Base-by-base conservation (phyloP, 1,284 basidiomycete species). In the Boletus semigastroideus region DNA sequence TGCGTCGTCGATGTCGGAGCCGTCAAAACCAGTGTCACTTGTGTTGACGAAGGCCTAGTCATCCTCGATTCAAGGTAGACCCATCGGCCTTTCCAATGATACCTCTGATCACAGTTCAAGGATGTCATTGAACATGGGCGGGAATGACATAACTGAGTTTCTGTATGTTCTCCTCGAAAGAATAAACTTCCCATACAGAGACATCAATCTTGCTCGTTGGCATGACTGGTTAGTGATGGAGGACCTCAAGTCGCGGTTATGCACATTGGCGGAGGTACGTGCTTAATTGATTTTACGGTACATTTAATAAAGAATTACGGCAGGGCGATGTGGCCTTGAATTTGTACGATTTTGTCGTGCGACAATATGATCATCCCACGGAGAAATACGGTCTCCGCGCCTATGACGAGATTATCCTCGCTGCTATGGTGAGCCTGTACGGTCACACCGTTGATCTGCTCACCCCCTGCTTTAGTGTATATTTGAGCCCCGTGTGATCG, bases 1-100 rank as follows among this genome's bases (percentile, higher is more conserved):
- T 98, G 96, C 65, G 92, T 99, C 4, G 91, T 99, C 33, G 94
- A 99, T 66, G 86, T 99, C 49, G 97, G 97, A 11, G 89, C 95
- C 7, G 81, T 80, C 22, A 84, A 80, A 56, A 94, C 91, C 3
- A 92, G 84, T 57, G 84, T 99, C 47, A 86, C 94, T 0, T 98
- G 96, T 64, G 90, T 99, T 8, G 97, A 99, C 58, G 97, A 99
- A 64, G 97, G 97, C 1, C 70, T 96, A 46, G 83, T 99, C 14
- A 74, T 95, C 25, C 70, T 88, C 3, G 97, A 99, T 60, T 94
- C 93, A 4, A 83, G 96, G 93, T 91, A 61, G 71, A 28, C 12
- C 30, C 27, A 34, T 48, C 46, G n/a, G 11, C 6, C 22, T 36
- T 36, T 46, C 37, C 36, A 17, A 36, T n/a, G 44, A 38, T 41